These are phyloP conservation scores for Podaxis rugospora DNA, from an alignment of 768 basidiomycete genomes.

Conservation along the genomic window DNA sequence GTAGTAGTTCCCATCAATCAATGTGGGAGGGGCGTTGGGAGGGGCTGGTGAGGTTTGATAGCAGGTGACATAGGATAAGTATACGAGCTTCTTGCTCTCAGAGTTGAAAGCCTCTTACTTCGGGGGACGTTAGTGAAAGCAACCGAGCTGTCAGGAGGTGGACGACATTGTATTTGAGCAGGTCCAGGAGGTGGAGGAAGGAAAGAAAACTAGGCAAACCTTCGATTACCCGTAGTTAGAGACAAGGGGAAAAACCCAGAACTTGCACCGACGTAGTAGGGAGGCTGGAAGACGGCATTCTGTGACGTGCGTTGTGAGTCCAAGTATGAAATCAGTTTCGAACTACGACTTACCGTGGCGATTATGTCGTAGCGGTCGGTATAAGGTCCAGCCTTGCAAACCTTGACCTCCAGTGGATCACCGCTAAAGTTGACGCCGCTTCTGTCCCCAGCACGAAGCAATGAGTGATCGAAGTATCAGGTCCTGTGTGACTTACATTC, in stretches of 20 bases:
- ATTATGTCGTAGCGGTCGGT: conserved; percentile 28
- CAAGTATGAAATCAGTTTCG: neutral
- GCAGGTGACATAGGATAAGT: neutral
- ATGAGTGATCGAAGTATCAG: neutral
- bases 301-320: conserved; percentile 14
- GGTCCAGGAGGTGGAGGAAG: neutral
- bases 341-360: conserved; percentile 27
- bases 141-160: conserved; percentile 22
- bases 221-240: conserved; percentile 16
- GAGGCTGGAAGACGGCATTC: conserved; percentile 35
- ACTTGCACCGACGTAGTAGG: conserved; percentile 36
- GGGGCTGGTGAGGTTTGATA: conserved; percentile 22
- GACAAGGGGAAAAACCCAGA: conserved; percentile 2
- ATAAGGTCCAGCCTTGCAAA: conserved; percentile 15
- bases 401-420: conserved; percentile 31
- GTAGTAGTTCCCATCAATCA: conserved; percentile 15
- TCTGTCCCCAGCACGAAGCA: conserved; percentile 14
- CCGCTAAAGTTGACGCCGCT: conserved; percentile 29
- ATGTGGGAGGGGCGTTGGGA: conserved; percentile 15
- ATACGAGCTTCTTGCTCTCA: neutral
- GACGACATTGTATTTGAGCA: neutral
- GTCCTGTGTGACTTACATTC: conserved; percentile 18
- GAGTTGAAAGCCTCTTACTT: conserved; percentile 23
- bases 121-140: conserved; percentile 31
- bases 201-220: conserved; percentile 11